Conservation (phyloP, 2,329 filamentous ascomycete genomes). For the Pyrenophora graminea region DNA sequence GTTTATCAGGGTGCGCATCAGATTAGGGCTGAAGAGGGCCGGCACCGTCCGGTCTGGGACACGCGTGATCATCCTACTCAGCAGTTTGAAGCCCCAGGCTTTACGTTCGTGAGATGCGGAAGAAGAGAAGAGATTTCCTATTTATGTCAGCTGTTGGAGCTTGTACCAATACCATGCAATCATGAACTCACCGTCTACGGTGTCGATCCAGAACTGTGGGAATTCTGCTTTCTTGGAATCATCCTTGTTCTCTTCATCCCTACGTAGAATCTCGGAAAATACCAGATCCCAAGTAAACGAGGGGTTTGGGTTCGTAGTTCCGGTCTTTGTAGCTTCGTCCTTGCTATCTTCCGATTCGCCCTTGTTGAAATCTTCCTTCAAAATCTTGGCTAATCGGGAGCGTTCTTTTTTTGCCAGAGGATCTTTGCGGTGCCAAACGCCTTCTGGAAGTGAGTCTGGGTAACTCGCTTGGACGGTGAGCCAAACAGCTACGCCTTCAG, state of each 20-base stretch:
- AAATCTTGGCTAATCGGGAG: conserved; percentile 70
- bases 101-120: conserved; percentile 86
- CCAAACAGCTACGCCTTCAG: conserved; percentile 91
- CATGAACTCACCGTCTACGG: conserved; percentile 75
- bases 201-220: conserved; percentile 79
- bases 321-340: conserved; percentile 61
- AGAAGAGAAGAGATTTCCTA: conserved; percentile 81
- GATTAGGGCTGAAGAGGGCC: conserved; percentile 77
- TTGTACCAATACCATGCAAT: background rate
- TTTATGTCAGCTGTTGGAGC: conserved; percentile 9
- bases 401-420: conserved; percentile 73
- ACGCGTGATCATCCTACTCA: conserved; percentile 71
- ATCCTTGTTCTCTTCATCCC: conserved; percentile 28
- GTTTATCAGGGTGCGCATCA: conserved; percentile 61
- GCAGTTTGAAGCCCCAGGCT: conserved; percentile 86
- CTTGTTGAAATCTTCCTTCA: conserved; percentile 73
- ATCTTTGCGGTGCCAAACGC: conserved; percentile 74
- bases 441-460: conserved; percentile 65
- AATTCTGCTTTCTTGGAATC: conserved; percentile 57
- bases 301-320: conserved; percentile 77
- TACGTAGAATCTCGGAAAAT: conserved; percentile 51
- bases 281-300: conserved; percentile 89
- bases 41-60: conserved; percentile 56
- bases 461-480: conserved; percentile 69
- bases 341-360: conserved; percentile 53